These are phyloP conservation scores for Takashimella koratensis DNA, from an alignment of 1,284 basidiomycete species.

Conservation along the genomic window DNA sequence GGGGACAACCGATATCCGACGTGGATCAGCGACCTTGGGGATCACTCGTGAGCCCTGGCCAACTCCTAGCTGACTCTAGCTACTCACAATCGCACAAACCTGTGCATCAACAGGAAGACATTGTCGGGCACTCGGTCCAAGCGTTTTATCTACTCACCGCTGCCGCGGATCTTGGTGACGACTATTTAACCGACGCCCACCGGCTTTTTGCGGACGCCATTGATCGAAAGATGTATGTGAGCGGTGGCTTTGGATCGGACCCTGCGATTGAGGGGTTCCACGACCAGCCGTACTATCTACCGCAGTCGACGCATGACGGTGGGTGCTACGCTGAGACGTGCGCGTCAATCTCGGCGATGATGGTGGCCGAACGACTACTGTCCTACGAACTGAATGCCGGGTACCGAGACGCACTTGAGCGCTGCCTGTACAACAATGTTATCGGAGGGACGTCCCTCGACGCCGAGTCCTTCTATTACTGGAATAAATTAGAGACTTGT, in stretches of 20 bases:
- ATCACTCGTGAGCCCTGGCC: too few relatives aligned
- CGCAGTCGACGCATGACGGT: slow-evolving; percentile 18
- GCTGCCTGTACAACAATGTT: slow-evolving; percentile 19
- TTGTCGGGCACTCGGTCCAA: slow-evolving; percentile 26
- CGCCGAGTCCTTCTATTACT: slow-evolving; percentile 20
- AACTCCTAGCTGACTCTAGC: too few relatives aligned
- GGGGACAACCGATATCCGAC: slow-evolving; percentile 4
- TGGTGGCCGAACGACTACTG: slow-evolving; percentile 21
- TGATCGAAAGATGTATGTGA: slow-evolving; percentile 25
- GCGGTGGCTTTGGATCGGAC: slow-evolving; percentile 14
- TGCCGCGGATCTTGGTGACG: slow-evolving; percentile 23
- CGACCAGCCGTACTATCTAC: slow-evolving; percentile 12
- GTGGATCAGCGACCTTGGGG: slow-evolving; percentile 8
- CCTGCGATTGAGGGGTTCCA: slow-evolving; percentile 21
- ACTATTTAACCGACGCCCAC: slow-evolving; percentile 19
- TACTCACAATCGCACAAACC: slow-evolving; percentile 16
- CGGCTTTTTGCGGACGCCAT: slow-evolving; percentile 22
- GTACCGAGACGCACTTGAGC: slow-evolving; percentile 18
- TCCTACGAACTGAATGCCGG: slow-evolving; percentile 10
- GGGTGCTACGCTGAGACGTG: slow-evolving; percentile 28
- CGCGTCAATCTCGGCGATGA: slow-evolving; percentile 24
- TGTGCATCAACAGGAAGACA: slow-evolving; percentile 21
- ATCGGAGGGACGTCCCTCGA: slow-evolving; percentile 19
- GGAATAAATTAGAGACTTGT: slow-evolving; percentile 20
- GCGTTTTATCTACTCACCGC: slow-evolving; percentile 28